These are phyloP conservation scores for Chaetomiaceae sp. DNA, from an alignment of 2,329 filamentous ascomycete species.

Conservation along the genomic window DNA sequence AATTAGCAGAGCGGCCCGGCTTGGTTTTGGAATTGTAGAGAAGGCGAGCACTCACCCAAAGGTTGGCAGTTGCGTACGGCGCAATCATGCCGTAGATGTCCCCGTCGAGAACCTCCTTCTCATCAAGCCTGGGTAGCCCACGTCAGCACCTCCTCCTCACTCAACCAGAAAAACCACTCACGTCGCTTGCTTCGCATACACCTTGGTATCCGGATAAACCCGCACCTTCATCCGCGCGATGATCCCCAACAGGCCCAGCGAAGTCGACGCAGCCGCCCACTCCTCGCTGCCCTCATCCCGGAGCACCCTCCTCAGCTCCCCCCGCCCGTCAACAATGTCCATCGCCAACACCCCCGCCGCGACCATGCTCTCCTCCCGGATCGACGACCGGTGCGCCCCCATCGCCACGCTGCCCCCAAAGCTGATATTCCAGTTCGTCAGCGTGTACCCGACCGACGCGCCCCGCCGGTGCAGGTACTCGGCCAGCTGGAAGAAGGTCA, in stretches of 20 bases:
- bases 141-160: not conserved
- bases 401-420: slow-evolving; percentile 48
- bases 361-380: slow-evolving; percentile 47
- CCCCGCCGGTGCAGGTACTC: slow-evolving; percentile 44
- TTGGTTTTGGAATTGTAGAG: not conserved
- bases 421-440: slow-evolving; percentile 53
- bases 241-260: slow-evolving; percentile 44
- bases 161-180: slow-evolving; percentile 28
- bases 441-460: slow-evolving; percentile 46
- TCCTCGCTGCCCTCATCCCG: slow-evolving; percentile 42
- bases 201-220: slow-evolving; percentile 49
- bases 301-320: slow-evolving; percentile 40
- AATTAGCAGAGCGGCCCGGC: too few relatives aligned
- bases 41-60: slow-evolving; percentile 33
- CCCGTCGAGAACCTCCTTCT: slow-evolving; percentile 45
- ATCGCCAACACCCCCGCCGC: slow-evolving; percentile 45
- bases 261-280: slow-evolving; percentile 50
- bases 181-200: slow-evolving; percentile 47
- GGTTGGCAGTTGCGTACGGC: slow-evolving; percentile 48
- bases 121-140: slow-evolving; percentile 35
- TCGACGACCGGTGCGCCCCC: slow-evolving; percentile 47
- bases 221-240: slow-evolving; percentile 46
- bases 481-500: slow-evolving; percentile 48
- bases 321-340: slow-evolving; percentile 47
- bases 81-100: slow-evolving; percentile 48